These are phyloP conservation scores for Nemania sp. DNA, from an alignment of 2,329 filamentous ascomycete species.

Conservation along the genomic window DNA sequence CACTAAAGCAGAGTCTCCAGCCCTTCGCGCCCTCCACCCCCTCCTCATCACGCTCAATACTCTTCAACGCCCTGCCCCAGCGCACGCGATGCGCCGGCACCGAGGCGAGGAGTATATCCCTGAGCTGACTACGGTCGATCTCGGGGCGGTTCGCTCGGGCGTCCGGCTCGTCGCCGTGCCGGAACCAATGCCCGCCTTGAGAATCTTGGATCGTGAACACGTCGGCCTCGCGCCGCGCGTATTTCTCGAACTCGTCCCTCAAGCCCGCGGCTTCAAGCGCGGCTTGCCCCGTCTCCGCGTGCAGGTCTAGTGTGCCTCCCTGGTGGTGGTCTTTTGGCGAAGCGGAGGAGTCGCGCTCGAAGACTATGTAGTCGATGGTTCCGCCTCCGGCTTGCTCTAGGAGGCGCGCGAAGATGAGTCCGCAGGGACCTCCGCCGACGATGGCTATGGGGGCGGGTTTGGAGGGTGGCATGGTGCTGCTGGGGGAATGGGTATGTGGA, in stretches of 20 bases:
- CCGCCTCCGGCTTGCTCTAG: slow-evolving; percentile 15
- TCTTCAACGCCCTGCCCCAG: slow-evolving; percentile 24
- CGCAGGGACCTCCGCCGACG: slow-evolving; percentile 26
- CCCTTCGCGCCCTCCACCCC: background rate
- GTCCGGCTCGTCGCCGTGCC: background rate
- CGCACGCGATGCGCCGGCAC: slow-evolving; percentile 16
- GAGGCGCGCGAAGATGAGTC: slow-evolving; percentile 25
- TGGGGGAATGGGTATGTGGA: too few relatives aligned
- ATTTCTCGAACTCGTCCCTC: slow-evolving; percentile 30
- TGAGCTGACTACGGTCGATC: slow-evolving; percentile 28
- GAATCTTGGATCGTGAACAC: slow-evolving; percentile 17
- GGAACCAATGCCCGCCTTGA: background rate
- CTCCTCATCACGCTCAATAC: slow-evolving; percentile 31
- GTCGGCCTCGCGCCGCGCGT: slow-evolving; percentile 26
- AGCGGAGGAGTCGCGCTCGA: slow-evolving; percentile 20
- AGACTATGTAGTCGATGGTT: slow-evolving; percentile 25
- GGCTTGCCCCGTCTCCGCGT: slow-evolving; percentile 30
- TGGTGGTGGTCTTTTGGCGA: background rate
- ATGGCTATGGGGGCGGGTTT: slow-evolving; percentile 24
- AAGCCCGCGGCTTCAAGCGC: slow-evolving; percentile 37
- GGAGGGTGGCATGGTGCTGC: slow-evolving; percentile 4
- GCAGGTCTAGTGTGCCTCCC: slow-evolving; percentile 52
- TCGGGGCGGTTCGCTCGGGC: slow-evolving; percentile 22
- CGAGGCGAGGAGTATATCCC: slow-evolving; percentile 20
- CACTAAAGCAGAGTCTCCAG: slow-evolving; percentile 15